Evolutionary conservation across 306 rosid species (phyloP).

Genomic region (Quercus rubra): DNA sequence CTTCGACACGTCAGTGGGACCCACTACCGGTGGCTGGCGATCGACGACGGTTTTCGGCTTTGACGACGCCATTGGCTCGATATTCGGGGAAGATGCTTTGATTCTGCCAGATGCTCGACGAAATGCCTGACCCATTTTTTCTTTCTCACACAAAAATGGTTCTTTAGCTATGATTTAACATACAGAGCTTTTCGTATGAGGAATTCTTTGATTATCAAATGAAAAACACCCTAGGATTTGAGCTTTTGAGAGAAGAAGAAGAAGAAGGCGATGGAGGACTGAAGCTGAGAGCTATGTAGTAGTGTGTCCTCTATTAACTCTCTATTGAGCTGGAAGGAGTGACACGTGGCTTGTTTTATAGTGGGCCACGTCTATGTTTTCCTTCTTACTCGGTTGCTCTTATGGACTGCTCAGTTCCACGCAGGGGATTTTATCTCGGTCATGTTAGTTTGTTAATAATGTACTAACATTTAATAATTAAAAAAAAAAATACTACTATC

Average conservation of each 20-base stretch:
- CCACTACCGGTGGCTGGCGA: slow-evolving; percentile 44
- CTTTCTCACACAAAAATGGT: neutral
- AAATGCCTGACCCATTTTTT: slow-evolving; percentile 90
- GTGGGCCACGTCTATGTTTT: neutral
- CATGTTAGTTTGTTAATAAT: no score
- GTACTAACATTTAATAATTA: no score
- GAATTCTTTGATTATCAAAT: neutral
- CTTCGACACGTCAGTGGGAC: slow-evolving; percentile 29
- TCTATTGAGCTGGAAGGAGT: neutral
- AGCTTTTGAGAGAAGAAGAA: neutral
- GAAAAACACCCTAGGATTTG: neutral
- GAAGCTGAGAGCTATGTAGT: neutral
- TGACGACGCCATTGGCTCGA: slow-evolving; percentile 41
- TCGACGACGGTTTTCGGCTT: slow-evolving; percentile 43
- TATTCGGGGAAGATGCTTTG: slow-evolving; percentile 39
- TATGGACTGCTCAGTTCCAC: no score
- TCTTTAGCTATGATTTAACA: neutral
- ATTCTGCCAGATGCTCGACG: slow-evolving; percentile 91
- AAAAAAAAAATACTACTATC: no score
- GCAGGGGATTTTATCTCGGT: no score
- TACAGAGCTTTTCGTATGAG: neutral
- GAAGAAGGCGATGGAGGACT: neutral
- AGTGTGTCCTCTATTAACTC: no score
- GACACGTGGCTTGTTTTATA: neutral
- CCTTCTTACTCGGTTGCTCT: neutral